Percentiles rank a stretch among this genome's conserved stretches.
These are phyloP conservation scores for Phytopythium aichiense DNA, from an alignment of 352 stramenopile species.

Conservation along the genomic window DNA sequence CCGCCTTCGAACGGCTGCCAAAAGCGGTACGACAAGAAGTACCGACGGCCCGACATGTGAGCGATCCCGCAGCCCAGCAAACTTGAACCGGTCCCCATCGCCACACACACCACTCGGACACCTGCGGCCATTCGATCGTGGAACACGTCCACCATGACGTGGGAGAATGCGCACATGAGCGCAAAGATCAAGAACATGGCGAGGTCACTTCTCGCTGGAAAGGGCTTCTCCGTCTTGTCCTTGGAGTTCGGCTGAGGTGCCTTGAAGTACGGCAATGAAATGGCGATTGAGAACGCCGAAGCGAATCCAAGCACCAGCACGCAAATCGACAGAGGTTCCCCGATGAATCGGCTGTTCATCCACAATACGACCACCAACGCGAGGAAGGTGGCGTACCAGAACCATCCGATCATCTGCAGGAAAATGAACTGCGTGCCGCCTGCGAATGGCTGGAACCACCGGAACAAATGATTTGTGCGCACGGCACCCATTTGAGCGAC, in stretches of 20 bases:
- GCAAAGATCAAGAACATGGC: constrained; percentile 38
- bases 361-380: constrained; percentile 31
- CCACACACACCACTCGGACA: constrained; percentile 12
- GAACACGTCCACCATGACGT: constrained; percentile 35
- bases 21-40: constrained; percentile 22
- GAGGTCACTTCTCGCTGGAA: constrained; percentile 21
- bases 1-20: constrained; percentile 55
- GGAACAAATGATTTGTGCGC: constrained; percentile 21
- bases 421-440: constrained; percentile 60
- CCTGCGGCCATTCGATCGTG: constrained; percentile 14
- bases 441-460: constrained; percentile 49
- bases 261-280: constrained; percentile 37
- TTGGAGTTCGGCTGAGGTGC: neutral
- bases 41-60: constrained; percentile 26
- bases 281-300: constrained; percentile 19
- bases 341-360: constrained; percentile 33
- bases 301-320: constrained; percentile 32
- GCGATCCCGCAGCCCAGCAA: constrained; percentile 23
- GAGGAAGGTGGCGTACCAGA: constrained; percentile 53
- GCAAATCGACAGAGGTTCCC: constrained; percentile 17
- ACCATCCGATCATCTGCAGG: constrained; percentile 50
- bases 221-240: neutral
- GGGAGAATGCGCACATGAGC: constrained; percentile 30
- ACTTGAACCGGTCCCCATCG: constrained; percentile 26
- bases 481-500: constrained; percentile 38